A percentile compares a stretch with the other conserved stretches of the same genome.
These are phyloP conservation scores for Penicillium sp. DNA, from an alignment of 2,329 filamentous ascomycete genomes.

Conservation along the genomic window DNA sequence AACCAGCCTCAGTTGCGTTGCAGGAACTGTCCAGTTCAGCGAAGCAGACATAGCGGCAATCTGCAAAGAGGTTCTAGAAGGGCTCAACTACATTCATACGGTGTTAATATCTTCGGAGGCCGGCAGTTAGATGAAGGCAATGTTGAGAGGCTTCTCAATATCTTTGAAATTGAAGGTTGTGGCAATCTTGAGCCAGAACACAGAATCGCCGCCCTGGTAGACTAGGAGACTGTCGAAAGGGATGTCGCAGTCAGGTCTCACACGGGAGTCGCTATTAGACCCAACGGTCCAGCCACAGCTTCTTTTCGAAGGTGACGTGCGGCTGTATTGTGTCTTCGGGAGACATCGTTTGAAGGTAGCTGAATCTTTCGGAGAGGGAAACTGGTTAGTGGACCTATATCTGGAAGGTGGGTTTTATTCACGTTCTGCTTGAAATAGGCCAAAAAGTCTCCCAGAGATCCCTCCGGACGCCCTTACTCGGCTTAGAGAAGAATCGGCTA, in stretches of 20 bases:
- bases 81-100: slow-evolving; percentile 12
- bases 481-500: slow-evolving; percentile 9
- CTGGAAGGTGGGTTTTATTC: neutral
- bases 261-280: neutral
- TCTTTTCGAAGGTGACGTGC: neutral
- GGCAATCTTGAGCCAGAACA: slow-evolving; percentile 12
- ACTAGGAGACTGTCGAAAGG: neutral
- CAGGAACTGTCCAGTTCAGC: slow-evolving; percentile 10
- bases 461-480: slow-evolving; percentile 2
- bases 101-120: slow-evolving; percentile 1
- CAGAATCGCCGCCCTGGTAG: slow-evolving; percentile 2
- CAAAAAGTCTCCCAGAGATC: neutral
- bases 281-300: neutral
- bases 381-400: slow-evolving; percentile 9
- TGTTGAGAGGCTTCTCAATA: neutral
- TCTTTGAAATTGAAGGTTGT: slow-evolving; percentile 12
- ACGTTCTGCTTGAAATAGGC: no score
- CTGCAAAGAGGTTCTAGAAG: slow-evolving; percentile 15
- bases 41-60: slow-evolving; percentile 19
- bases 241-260: neutral
- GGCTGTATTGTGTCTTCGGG: neutral
- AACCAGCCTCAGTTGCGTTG: slow-evolving; percentile 9
- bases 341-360: neutral
- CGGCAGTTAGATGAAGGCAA: neutral
- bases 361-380: neutral